Conservation (phyloP, 371 early-diverging fungal genomes). For the Mucor indicus region DNA sequence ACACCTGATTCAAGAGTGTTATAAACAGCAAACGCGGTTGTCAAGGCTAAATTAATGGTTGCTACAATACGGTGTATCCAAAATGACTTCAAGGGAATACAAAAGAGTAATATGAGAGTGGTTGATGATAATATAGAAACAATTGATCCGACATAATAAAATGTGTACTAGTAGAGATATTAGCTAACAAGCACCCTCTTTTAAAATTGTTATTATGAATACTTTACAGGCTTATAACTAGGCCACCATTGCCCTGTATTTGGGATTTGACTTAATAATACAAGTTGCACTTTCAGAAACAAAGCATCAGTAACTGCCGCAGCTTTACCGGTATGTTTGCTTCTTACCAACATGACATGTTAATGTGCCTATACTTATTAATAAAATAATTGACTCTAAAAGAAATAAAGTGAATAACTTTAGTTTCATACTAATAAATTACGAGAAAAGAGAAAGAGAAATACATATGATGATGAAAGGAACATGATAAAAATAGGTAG, state of each 20-base stretch:
- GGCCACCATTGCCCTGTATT: slow-evolving; percentile 24
- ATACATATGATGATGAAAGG: not conserved
- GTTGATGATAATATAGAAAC: slow-evolving; percentile 29
- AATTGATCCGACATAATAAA: slow-evolving; percentile 41
- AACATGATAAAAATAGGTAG: not conserved
- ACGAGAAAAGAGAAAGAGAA: not conserved
- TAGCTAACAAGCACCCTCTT: not conserved
- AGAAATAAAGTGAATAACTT: slow-evolving; percentile 6
- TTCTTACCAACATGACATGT: slow-evolving; percentile 21
- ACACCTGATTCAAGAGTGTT: slow-evolving; percentile 26
- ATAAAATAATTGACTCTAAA: not conserved
- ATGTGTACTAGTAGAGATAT: slow-evolving; percentile 25
- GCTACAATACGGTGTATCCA: slow-evolving; percentile 23
- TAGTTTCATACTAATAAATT: slow-evolving; percentile 5
- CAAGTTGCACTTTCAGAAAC: slow-evolving; percentile 23
- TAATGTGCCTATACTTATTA: slow-evolving; percentile 10
- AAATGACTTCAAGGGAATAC: slow-evolving; percentile 8
- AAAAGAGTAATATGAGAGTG: slow-evolving; percentile 19
- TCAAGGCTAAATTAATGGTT: slow-evolving; percentile 23
- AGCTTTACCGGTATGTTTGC: too few species aligned
- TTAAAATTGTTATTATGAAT: not conserved
- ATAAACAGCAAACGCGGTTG: slow-evolving; percentile 29
- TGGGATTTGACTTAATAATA: slow-evolving; percentile 18
- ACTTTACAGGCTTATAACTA: slow-evolving; percentile 26
- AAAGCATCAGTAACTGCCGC: not conserved